These are phyloP conservation scores for Alternaria solani DNA, from an alignment of 2,329 filamentous ascomycete species.

Conservation along the genomic window DNA sequence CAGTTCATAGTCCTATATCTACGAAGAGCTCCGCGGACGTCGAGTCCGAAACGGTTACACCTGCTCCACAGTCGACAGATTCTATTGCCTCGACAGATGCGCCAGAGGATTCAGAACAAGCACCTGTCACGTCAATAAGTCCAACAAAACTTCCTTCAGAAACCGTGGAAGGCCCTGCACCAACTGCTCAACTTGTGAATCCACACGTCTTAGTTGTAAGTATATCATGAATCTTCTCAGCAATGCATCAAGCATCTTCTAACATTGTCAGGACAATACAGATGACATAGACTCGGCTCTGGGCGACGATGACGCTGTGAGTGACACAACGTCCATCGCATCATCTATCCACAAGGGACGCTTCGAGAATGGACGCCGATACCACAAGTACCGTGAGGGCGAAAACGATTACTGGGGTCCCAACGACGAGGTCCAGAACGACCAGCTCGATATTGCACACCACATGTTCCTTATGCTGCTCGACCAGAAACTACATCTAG, in stretches of 20 bases:
- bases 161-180: slow-evolving; percentile 10
- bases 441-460: slow-evolving; percentile 41
- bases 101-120: neutral
- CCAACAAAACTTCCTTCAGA: slow-evolving; percentile 1
- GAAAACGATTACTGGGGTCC: slow-evolving; percentile 45
- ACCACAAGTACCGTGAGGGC: slow-evolving; percentile 43
- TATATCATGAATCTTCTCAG: neutral
- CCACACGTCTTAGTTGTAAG: slow-evolving; percentile 20
- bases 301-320: slow-evolving; percentile 19
- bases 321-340: slow-evolving; percentile 43
- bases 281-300: slow-evolving; percentile 32
- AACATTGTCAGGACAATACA: slow-evolving; percentile 11
- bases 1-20: neutral
- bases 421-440: slow-evolving; percentile 41
- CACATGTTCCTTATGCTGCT: slow-evolving; percentile 37
- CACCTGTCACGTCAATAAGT: neutral
- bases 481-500: slow-evolving; percentile 33
- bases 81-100: neutral
- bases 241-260: neutral
- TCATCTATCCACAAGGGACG: slow-evolving; percentile 42
- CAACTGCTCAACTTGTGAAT: slow-evolving; percentile 20
- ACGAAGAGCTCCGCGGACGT: neutral
- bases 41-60: neutral
- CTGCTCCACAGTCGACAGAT: neutral
- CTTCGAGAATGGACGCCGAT: slow-evolving; percentile 45